These are phyloP conservation scores for Aureobasidium sp. DNA, from an alignment of 2,329 filamentous ascomycete species.

Conservation along the genomic window DNA sequence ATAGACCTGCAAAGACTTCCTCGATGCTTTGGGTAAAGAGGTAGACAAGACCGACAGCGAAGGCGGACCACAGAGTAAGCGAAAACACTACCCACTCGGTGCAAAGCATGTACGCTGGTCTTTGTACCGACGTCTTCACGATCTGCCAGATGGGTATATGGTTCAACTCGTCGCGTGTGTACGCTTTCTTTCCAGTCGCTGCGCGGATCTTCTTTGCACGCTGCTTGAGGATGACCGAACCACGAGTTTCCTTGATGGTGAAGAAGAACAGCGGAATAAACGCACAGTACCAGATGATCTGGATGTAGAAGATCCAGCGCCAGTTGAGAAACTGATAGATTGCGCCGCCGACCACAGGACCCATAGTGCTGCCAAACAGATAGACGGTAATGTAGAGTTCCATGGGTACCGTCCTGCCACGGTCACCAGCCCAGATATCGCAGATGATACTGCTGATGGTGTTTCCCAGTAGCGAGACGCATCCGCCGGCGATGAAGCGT, in stretches of 20 bases:
- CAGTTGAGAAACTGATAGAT: slow-evolving; percentile 29
- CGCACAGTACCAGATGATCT: slow-evolving; percentile 39
- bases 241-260: slow-evolving; percentile 42
- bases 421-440: slow-evolving; percentile 32
- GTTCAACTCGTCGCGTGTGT: slow-evolving; percentile 31
- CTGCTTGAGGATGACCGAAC: slow-evolving; percentile 38
- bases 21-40: slow-evolving; percentile 45
- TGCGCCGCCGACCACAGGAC: slow-evolving; percentile 31
- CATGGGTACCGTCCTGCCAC: slow-evolving; percentile 29
- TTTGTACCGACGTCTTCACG: slow-evolving; percentile 27
- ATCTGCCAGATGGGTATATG: slow-evolving; percentile 26
- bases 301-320: slow-evolving; percentile 36
- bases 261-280: slow-evolving; percentile 35
- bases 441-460: slow-evolving; percentile 32
- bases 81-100: slow-evolving; percentile 46
- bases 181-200: slow-evolving; percentile 23
- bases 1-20: slow-evolving; percentile 36
- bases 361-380: slow-evolving; percentile 29
- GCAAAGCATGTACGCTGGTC: slow-evolving; percentile 36
- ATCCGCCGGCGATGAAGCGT: slow-evolving; percentile 34
- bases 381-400: slow-evolving; percentile 32
- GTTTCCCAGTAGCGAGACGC: slow-evolving; percentile 30
- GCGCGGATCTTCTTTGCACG: slow-evolving; percentile 31
- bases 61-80: slow-evolving; percentile 43
- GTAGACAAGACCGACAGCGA: slow-evolving; percentile 42